A percentile compares a stretch with the other conserved stretches of the same genome.
phyloP scores from a whole-genome alignment of 805 yeast genomes.

The Yamadazyma paraphyllophila region DNA sequence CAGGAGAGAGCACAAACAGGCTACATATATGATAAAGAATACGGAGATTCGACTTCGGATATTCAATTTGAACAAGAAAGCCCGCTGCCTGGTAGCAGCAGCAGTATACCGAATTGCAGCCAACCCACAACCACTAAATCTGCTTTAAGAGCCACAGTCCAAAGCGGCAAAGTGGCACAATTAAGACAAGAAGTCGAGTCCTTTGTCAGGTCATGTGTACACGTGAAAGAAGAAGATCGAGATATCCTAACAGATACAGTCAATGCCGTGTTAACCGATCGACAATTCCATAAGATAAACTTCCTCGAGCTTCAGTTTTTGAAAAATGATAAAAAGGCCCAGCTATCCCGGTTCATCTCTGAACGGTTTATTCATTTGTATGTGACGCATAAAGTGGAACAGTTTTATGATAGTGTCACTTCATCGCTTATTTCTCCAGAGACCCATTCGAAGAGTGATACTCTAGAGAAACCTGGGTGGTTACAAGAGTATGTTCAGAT shows the following conservation, averaged over 20 bases:
- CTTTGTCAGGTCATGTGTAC: neutral
- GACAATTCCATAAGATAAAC: neutral
- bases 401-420: slow-evolving; percentile 1
- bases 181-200: neutral
- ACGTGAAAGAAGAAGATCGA: slow-evolving; percentile 1
- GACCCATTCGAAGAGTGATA: neutral
- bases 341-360: neutral
- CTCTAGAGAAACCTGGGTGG: slow-evolving; percentile 16
- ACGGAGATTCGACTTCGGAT: too few species aligned
- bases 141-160: neutral
- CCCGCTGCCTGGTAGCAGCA: too few species aligned
- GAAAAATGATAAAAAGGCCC: neutral
- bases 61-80: too few species aligned
- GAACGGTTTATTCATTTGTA: neutral
- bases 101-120: too few species aligned
- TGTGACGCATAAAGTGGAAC: neutral
- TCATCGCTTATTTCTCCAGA: neutral
- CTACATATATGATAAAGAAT: too few species aligned
- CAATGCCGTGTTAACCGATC: slow-evolving; percentile 3
- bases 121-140: neutral
- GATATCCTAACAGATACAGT: slow-evolving; percentile 2
- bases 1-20: too few species aligned
- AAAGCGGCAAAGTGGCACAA: neutral
- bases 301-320: neutral
- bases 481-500: slow-evolving; percentile 17